Base-by-base conservation (phyloP, 495 filamentous ascomycete species). In the Annulohypoxylon nitens region DNA sequence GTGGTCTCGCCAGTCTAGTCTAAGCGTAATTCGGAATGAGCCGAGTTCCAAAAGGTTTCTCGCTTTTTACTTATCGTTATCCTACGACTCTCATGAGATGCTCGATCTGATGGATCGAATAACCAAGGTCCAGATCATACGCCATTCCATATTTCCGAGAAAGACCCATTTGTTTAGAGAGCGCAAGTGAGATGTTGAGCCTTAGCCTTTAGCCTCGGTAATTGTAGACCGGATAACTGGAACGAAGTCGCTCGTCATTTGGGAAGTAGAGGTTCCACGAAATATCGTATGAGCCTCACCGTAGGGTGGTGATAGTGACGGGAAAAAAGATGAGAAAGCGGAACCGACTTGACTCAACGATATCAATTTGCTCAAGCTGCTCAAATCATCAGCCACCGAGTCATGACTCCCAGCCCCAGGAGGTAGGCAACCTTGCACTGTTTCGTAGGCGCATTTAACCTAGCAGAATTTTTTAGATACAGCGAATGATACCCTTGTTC, bases 401-500 rank as follows among this genome's bases (percentile, higher is more conserved):
- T 26, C 48, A 45, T 16, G 5, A 43, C 39, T 43, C 12, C 39
- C 12, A n/a, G 2, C 11, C 39, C 14, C 39, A 43, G 39, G 39
- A 43, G 36, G 8, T 12, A 47, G 10, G 4, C 20, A 43, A 25
- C 33, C 60, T 61, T 41, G 23, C 16, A 30, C 18, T 45, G 63
- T 67, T 64, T 64, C 37, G 65, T 47, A 57, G 53, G 61, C 34
- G 53, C 25, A 47, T 60, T 20, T 7, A 48, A 47, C 33, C 55
- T 50, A 30, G 34, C 14, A 48, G n/a, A 69, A n/a, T 53, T 37
- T 37, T 39, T 41, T 20, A 23, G 47, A 45, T 69, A 41, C 23
- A 58, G 55, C 53, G 57, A 55, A 64, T 72, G 23, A 43, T 25
- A 69, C 11, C 67, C 67, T 69, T 74, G 71, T 30, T 66, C 55